phyloP scores from a whole-genome alignment of 768 basidiomycete species.

The Naematelia encephala region DNA sequence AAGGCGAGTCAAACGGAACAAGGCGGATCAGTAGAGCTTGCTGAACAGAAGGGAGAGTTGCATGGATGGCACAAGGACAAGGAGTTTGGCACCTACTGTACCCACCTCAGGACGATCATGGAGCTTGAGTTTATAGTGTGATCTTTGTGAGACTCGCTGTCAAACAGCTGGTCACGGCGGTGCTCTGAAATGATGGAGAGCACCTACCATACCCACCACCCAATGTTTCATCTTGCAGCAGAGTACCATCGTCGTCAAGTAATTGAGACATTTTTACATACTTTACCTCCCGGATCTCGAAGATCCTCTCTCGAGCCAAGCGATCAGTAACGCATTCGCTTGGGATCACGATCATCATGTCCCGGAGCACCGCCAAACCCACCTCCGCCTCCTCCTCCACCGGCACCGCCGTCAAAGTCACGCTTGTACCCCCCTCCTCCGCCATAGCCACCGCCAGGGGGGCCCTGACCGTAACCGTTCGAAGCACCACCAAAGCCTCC shows the following conservation, averaged over 20 bases:
- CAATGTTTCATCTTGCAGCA: not conserved
- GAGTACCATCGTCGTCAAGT: not conserved
- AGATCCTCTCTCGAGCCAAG: not conserved
- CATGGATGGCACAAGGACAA: too few species aligned
- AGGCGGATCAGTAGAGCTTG: too few species aligned
- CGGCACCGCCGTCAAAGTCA: constrained; percentile 28
- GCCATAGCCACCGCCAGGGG: constrained; percentile 30
- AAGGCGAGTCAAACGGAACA: too few species aligned
- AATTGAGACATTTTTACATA: constrained; percentile 17
- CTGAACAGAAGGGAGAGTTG: too few species aligned
- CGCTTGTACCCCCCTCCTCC: constrained; percentile 38
- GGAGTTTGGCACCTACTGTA: too few species aligned
- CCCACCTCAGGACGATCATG: too few species aligned
- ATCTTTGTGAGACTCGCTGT: too few species aligned
- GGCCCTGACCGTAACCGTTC: constrained; percentile 23
- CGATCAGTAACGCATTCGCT: constrained; percentile 24
- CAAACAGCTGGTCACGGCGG: too few species aligned
- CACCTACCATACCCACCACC: constrained; percentile 23
- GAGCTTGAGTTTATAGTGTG: too few species aligned
- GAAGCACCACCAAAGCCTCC: constrained; percentile 13
- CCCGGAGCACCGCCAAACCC: constrained; percentile 20
- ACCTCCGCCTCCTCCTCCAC: constrained; percentile 16
- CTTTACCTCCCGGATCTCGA: too few species aligned
- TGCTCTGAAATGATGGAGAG: not conserved
- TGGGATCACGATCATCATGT: constrained; percentile 37